These are phyloP conservation scores for Benincasa hispida DNA, from an alignment of 306 rosid genomes.

Conservation along the genomic window DNA sequence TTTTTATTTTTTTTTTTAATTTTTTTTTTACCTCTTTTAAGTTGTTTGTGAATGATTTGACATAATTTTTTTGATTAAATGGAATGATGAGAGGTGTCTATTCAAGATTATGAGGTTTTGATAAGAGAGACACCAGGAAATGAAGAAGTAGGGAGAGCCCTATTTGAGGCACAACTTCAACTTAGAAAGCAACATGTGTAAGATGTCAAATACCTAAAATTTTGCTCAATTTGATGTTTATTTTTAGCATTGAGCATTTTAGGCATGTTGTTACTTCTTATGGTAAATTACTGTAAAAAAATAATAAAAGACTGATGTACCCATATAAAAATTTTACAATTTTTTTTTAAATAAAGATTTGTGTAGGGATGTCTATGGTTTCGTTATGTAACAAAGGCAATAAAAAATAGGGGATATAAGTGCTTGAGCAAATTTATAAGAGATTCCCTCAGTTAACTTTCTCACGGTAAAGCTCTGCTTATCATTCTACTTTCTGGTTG, in stretches of 20 bases:
- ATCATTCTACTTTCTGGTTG: too few relatives aligned
- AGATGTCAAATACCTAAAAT: slow-evolving; percentile 53
- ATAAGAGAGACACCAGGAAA: slow-evolving; percentile 75
- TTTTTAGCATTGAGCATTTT: slow-evolving; percentile 69
- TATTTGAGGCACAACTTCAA: slow-evolving; percentile 71
- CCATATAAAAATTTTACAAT: neutral
- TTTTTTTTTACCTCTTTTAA: neutral
- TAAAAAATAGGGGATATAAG: slow-evolving; percentile 42
- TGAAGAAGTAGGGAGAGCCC: slow-evolving; percentile 75
- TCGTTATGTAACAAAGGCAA: slow-evolving; percentile 59
- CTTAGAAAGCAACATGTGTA: slow-evolving; percentile 57
- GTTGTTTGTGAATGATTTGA: neutral
- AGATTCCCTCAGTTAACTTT: slow-evolving; percentile 77
- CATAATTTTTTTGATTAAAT: slow-evolving; percentile 23
- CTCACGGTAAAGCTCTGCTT: slow-evolving; percentile 46
- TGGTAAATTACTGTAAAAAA: slow-evolving; percentile 20
- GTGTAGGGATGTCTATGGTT: slow-evolving; percentile 80
- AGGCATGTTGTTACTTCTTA: slow-evolving; percentile 74
- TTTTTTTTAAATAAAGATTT: neutral
- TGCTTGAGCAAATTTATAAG: slow-evolving; percentile 64
- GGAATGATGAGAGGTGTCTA: slow-evolving; percentile 80
- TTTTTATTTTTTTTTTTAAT: too few relatives aligned
- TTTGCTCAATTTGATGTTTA: slow-evolving; percentile 65
- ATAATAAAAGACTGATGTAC: neutral
- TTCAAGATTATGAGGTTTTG: slow-evolving; percentile 72